These are phyloP conservation scores for Corymbia maculata DNA, from an alignment of 345 rosid genomes.

Conservation along the genomic window DNA sequence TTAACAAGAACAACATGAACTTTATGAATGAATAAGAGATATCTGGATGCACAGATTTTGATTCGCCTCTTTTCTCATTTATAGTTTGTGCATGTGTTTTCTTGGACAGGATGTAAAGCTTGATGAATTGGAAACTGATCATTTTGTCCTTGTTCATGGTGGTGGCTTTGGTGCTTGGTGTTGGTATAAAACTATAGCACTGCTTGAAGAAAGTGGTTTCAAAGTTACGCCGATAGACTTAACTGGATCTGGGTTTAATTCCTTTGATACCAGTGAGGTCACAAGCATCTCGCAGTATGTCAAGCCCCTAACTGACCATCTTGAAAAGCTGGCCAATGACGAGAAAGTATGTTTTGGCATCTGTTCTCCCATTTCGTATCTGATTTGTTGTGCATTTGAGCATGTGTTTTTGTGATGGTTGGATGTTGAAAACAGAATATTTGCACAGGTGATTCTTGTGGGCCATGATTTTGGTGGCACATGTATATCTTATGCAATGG, in stretches of 20 bases:
- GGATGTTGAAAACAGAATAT: neutral
- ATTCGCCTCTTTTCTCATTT: neutral
- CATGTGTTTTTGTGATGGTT: neutral
- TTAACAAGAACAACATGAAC: neutral
- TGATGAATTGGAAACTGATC: conserved; percentile 71
- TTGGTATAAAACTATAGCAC: conserved; percentile 95
- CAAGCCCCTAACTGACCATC: conserved; percentile 70
- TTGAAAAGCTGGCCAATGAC: conserved; percentile 52
- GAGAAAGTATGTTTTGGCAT: conserved; percentile 45
- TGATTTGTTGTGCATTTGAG: neutral
- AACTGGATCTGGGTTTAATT: conserved; percentile 86
- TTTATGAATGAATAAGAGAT: neutral
- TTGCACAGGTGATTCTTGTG: conserved; percentile 72
- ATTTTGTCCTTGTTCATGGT: conserved; percentile 88
- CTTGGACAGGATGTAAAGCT: conserved; percentile 53
- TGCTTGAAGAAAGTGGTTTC: conserved; percentile 81
- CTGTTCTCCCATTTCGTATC: neutral
- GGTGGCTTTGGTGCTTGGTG: conserved; percentile 99
- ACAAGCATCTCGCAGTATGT: conserved; percentile 72
- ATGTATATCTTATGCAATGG: conserved; percentile 80
- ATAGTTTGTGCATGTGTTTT: neutral
- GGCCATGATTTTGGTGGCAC: conserved; percentile 98
- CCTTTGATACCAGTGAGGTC: conserved; percentile 52
- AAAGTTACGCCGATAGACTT: conserved; percentile 83
- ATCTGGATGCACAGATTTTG: neutral